These are phyloP conservation scores for Alternaria gansuensis DNA, from an alignment of 2,329 filamentous ascomycete species.

Conservation along the genomic window DNA sequence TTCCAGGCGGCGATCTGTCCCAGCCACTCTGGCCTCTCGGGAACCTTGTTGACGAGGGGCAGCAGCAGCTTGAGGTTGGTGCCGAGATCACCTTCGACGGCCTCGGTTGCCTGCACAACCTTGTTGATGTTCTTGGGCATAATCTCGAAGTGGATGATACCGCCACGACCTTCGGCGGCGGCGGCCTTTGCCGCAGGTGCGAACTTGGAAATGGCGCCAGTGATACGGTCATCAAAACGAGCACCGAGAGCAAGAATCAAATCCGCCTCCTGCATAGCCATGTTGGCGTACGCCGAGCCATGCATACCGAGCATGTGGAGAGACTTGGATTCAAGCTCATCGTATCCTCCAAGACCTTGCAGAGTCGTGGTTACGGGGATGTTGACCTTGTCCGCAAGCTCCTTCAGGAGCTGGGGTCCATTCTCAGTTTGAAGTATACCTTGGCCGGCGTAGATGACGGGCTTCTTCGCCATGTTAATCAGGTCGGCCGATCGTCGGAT, in stretches of 20 bases:
- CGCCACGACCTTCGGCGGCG: slow-evolving; percentile 83
- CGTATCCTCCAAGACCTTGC: slow-evolving; percentile 89
- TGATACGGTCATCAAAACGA: slow-evolving; percentile 97
- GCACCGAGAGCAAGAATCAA: slow-evolving; percentile 93
- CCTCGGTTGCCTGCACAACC: slow-evolving; percentile 94
- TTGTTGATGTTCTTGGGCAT: slow-evolving; percentile 99
- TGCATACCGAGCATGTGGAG: slow-evolving; percentile 99
- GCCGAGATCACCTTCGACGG: slow-evolving; percentile 90
- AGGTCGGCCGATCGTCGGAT: slow-evolving; percentile 81
- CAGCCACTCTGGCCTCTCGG: slow-evolving; percentile 85
- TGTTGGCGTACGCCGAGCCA: slow-evolving; percentile 95
- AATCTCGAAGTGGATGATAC: slow-evolving; percentile 97
- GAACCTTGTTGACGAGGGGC: slow-evolving; percentile 71
- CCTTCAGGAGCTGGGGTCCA: slow-evolving; percentile 79
- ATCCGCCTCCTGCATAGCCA: slow-evolving; percentile 97
- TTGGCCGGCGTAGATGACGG: slow-evolving; percentile 93
- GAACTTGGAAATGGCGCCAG: slow-evolving; percentile 81
- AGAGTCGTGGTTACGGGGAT: slow-evolving; percentile 97
- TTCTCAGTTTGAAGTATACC: slow-evolving; percentile 83
- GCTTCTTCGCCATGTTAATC: slow-evolving; percentile 90
- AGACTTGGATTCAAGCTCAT: slow-evolving; percentile 92
- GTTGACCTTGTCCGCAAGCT: slow-evolving; percentile 86
- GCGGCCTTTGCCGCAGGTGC: slow-evolving; percentile 87
- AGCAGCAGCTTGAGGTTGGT: slow-evolving; percentile 79
- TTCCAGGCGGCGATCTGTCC: slow-evolving; percentile 91